These are phyloP conservation scores for Trametes maxima DNA, from an alignment of 768 basidiomycete genomes.

Conservation along the genomic window DNA sequence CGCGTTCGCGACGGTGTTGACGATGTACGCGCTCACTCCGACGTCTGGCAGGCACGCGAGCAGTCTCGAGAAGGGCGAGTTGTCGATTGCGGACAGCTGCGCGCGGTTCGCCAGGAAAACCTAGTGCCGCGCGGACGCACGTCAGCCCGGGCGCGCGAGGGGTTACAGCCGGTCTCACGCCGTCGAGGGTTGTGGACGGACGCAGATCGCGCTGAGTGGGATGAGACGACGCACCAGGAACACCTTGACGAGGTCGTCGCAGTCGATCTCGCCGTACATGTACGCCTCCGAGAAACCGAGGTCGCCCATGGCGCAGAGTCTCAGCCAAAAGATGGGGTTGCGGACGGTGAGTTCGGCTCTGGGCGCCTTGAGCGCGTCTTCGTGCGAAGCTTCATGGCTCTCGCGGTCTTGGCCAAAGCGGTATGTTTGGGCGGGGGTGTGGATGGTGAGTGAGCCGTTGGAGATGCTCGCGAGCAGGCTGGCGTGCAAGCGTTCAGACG, in stretches of 20 bases:
- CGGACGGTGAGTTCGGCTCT: conserved; percentile 23
- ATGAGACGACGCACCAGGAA: conserved; percentile 52
- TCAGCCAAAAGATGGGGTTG: conserved; percentile 57
- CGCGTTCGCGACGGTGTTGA: conserved; percentile 66
- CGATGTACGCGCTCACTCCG: conserved; percentile 59
- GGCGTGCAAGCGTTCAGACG: neutral
- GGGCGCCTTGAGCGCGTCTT: conserved; percentile 13
- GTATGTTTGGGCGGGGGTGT: conserved; percentile 49
- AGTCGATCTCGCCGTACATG: conserved; percentile 78
- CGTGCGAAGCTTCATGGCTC: neutral
- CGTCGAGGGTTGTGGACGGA: neutral
- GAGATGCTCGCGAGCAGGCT: conserved; percentile 40
- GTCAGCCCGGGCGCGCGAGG: neutral
- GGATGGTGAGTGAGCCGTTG: conserved; percentile 50
- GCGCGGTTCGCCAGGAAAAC: conserved; percentile 63
- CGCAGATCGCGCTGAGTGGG: neutral
- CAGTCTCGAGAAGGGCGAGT: conserved; percentile 49
- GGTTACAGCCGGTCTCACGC: neutral
- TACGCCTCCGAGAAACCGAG: conserved; percentile 77
- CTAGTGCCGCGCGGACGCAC: conserved; percentile 35
- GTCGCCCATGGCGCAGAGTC: conserved; percentile 61
- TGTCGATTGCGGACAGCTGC: conserved; percentile 51
- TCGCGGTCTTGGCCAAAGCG: conserved; percentile 38
- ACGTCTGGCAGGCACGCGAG: conserved; percentile 53
- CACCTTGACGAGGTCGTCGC: conserved; percentile 61